Evolutionary conservation across 305 asterid genomes (phyloP), one percentile per base, ranked within the genome.

Genomic region (Rubia peregrina): DNA sequence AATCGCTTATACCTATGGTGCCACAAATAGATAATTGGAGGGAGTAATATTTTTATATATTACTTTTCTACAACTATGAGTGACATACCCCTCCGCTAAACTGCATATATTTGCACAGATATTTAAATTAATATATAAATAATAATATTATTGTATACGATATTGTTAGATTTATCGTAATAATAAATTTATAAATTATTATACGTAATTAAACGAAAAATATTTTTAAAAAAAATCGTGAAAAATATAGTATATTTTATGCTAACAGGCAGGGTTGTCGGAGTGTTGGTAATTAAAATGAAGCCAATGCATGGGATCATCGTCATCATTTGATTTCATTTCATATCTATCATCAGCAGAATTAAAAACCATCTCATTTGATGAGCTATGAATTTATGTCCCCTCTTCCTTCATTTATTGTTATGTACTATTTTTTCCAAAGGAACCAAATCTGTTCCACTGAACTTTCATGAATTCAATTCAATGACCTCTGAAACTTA

Each of bases 291-390:
- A 49, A 49, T 51, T 51, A 51, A 17, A 17, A 49, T 4, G 57
- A 16, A 56, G 61, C 9, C 21, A 56, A 57, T 57, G 30, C 57
- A 75, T 75, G 75, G 59, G 19, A 38, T 63, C 74, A 57, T 65
- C 68, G 71, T 59, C 73, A 56, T 65, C 48, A 70, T 64, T 26
- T 26, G 30, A 26, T 26, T 51, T 17, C 59, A 51, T 51, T 6
- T 51, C 59, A 21, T 7, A 51, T 0, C 80, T 21, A 17, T 64
- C 81, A 46, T 51, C 80, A 60, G 73, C 73, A 60, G 10, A 41
- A 67, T 74, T 78, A 57, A 67, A 74, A 69, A 67, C 76, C 80
- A 79, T 76, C 79, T 62, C 76, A 67, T 80, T 78, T 76, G 72
- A 78, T 78, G 77, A 80, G 77, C 78, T 73, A 71, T 74, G 60